A percentile compares a stretch with the other conserved stretches of the same genome.
These are phyloP conservation scores for Keqinozyma sinolaborantium DNA, from an alignment of 1,139 yeast species.

Conservation along the genomic window DNA sequence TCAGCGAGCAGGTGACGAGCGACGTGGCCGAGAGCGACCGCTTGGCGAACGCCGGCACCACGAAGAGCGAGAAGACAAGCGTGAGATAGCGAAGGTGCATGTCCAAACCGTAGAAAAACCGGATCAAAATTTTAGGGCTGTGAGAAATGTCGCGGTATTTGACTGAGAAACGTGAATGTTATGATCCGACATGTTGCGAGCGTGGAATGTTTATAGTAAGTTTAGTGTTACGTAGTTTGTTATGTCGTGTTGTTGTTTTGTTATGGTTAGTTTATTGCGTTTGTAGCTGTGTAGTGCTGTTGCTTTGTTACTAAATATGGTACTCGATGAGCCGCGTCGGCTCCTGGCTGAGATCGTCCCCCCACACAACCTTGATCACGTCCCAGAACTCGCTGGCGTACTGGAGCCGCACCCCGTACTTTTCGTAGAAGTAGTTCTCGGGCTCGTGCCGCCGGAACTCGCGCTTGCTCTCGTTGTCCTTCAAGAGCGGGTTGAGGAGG, in stretches of 20 bases:
- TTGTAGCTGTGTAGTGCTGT: too few species aligned
- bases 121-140: background rate
- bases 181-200: background rate
- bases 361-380: conserved; percentile 70
- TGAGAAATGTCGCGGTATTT: background rate
- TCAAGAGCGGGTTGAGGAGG: conserved; percentile 30
- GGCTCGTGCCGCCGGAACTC: conserved; percentile 36
- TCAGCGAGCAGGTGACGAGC: conserved; percentile 70
- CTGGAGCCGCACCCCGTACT: conserved; percentile 52
- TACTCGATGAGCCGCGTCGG: conserved; percentile 33
- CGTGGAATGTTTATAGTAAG: too few species aligned
- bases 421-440: conserved; percentile 44
- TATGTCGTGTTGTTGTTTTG: too few species aligned
- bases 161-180: background rate
- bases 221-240: too few species aligned
- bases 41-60: conserved; percentile 15
- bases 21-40: conserved; percentile 59
- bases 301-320: conserved; percentile 22
- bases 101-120: too few species aligned
- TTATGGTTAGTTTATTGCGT: too few species aligned
- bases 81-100: too few species aligned
- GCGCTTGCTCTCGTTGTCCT: conserved; percentile 28
- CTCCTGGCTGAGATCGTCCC: conserved; percentile 33
- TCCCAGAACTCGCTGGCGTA: conserved; percentile 81
- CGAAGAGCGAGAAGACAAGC: conserved; percentile 4